These are phyloP conservation scores for Penicillium malachiteum DNA, from an alignment of 495 filamentous ascomycete species.

Conservation along the genomic window DNA sequence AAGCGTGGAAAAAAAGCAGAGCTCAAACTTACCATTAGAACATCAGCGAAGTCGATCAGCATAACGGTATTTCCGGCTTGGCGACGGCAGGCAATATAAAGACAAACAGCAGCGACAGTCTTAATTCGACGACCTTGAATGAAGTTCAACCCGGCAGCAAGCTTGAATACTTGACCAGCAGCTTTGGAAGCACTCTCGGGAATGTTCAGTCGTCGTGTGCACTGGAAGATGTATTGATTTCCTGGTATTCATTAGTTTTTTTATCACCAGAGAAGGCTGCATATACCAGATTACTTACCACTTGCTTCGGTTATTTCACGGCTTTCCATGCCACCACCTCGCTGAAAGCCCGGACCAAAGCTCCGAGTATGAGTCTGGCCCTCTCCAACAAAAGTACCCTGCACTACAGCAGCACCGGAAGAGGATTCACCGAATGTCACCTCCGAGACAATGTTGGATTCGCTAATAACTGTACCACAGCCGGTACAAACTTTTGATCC, in stretches of 20 bases:
- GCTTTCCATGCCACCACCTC: constrained; percentile 57
- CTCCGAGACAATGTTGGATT: constrained; percentile 86
- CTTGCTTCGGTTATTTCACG: constrained; percentile 72
- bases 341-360: constrained; percentile 55
- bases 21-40: constrained; percentile 46
- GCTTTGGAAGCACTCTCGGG: constrained; percentile 57
- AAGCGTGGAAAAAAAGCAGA: neutral
- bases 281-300: constrained; percentile 18
- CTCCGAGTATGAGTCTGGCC: constrained; percentile 69
- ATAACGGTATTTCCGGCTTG: constrained; percentile 63
- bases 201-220: constrained; percentile 54
- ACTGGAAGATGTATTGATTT: constrained; percentile 50
- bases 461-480: constrained; percentile 79
- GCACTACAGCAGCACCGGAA: constrained; percentile 83
- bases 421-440: constrained; percentile 83
- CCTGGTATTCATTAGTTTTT: constrained; percentile 1
- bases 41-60: constrained; percentile 94
- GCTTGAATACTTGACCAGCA: constrained; percentile 72
- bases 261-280: neutral
- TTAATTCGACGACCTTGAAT: constrained; percentile 83
- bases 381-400: constrained; percentile 82
- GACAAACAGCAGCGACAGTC: constrained; percentile 78
- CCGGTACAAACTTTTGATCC: constrained; percentile 65
- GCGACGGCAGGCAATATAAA: constrained; percentile 82
- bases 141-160: constrained; percentile 73